These are phyloP conservation scores for Huntiella abstrusa DNA, from an alignment of 2,329 filamentous ascomycete species.

Conservation along the genomic window DNA sequence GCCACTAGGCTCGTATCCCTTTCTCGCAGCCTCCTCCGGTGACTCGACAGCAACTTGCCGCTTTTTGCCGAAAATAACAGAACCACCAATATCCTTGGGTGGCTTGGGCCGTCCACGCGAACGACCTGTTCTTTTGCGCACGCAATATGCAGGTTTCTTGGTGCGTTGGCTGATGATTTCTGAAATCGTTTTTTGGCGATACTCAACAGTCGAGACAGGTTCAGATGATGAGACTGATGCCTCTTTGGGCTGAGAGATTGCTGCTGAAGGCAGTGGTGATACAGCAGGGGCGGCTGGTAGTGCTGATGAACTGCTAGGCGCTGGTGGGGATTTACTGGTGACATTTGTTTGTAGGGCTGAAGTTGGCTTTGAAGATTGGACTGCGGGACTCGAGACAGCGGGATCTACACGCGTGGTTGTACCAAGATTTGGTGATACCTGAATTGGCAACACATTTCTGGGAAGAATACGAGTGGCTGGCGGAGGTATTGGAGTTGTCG, in stretches of 20 bases:
- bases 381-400: no score
- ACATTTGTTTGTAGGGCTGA: no score
- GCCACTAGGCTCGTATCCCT: conserved; percentile 28
- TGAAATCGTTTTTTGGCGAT: conserved; percentile 9
- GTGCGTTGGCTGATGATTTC: conserved; percentile 6
- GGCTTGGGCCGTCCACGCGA: conserved; percentile 33
- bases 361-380: no score
- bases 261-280: neutral
- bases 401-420: no score
- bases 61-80: conserved; percentile 58
- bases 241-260: no score
- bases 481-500: neutral
- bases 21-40: conserved; percentile 24
- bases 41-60: conserved; percentile 29
- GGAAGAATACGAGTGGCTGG: neutral
- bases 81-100: conserved; percentile 38
- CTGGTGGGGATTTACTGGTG: no score
- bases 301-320: neutral
- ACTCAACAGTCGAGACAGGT: neutral
- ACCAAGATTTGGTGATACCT: no score
- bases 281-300: neutral
- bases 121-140: conserved; percentile 11
- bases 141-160: neutral
- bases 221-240: no score
- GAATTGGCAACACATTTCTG: no score